Evolutionary conservation across 1,284 basidiomycete species (phyloP).

Genomic region (Jaminaea rosea): DNA sequence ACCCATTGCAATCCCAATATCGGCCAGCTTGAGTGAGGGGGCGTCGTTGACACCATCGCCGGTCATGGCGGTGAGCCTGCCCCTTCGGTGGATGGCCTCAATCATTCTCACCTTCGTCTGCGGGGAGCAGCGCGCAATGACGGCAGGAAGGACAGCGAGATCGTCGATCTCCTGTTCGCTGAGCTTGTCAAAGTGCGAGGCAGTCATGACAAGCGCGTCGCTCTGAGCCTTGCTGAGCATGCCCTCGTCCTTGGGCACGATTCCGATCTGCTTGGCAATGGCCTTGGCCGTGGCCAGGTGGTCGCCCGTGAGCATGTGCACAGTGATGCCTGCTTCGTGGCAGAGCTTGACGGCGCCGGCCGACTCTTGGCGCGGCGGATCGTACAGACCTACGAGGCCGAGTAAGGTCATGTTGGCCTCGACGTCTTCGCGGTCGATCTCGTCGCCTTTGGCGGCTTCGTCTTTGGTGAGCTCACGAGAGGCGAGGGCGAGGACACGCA

Average conservation of each 20-base stretch:
- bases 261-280: constrained; percentile 33
- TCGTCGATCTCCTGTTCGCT: constrained; percentile 58
- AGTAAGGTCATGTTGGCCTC: constrained; percentile 32
- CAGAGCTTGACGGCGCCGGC: constrained; percentile 34
- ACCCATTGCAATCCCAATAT: constrained; percentile 46
- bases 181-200: constrained; percentile 58
- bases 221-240: constrained; percentile 20
- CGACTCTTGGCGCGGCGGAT: constrained; percentile 37
- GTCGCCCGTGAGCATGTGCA: constrained; percentile 40
- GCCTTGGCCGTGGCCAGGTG: constrained; percentile 34
- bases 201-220: constrained; percentile 50
- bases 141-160: constrained; percentile 54
- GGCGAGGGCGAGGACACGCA: constrained; percentile 42
- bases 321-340: constrained; percentile 32
- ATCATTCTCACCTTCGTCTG: constrained; percentile 55
- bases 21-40: constrained; percentile 44
- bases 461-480: constrained; percentile 20
- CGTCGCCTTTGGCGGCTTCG: constrained; percentile 25
- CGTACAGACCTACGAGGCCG: constrained; percentile 38
- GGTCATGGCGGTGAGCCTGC: constrained; percentile 42
- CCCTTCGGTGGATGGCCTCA: constrained; percentile 54
- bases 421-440: constrained; percentile 28
- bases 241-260: constrained; percentile 49
- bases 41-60: constrained; percentile 47
- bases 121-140: constrained; percentile 56